Evolutionary conservation across 78 protist genomes (phyloP).

Genomic region (Anaeramoeba flamelloides): DNA sequence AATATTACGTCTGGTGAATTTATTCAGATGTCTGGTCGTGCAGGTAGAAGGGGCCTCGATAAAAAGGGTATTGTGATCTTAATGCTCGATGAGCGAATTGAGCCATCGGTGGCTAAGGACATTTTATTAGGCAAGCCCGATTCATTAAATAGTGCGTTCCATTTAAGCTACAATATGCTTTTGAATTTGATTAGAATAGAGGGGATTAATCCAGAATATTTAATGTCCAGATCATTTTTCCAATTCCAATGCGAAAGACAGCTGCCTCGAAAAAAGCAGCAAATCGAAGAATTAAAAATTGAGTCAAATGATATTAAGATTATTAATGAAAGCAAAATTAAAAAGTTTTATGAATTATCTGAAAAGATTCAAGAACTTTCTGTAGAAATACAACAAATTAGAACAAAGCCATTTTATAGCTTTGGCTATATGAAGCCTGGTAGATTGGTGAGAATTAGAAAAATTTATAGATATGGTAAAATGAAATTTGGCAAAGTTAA

Average conservation of each 20-base stretch:
- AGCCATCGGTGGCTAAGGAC: constrained; percentile 38
- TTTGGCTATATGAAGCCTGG: too few relatives aligned
- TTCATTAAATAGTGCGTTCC: constrained; percentile 60
- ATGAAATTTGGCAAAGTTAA: too few relatives aligned
- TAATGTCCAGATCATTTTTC: constrained; percentile 52
- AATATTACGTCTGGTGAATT: constrained; percentile 82
- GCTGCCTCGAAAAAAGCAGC: background rate
- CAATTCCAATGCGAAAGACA: constrained; percentile 54
- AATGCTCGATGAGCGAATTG: constrained; percentile 71
- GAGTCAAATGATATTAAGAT: background rate
- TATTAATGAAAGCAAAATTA: background rate
- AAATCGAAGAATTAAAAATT: background rate
- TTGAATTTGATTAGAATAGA: constrained; percentile 73
- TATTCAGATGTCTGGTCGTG: constrained; percentile 91
- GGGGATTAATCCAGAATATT: constrained; percentile 50
- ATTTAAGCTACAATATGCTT: constrained; percentile 73
- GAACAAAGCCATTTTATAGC: too few relatives aligned
- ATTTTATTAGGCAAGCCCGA: constrained; percentile 66
- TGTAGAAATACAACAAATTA: too few relatives aligned
- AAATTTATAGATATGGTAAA: too few relatives aligned
- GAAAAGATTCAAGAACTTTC: constrained; percentile 38
- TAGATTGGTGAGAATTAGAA: too few relatives aligned
- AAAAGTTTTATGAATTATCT: background rate
- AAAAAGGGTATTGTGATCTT: constrained; percentile 61
- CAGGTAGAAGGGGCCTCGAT: constrained; percentile 86